Evolutionary conservation across 1,284 basidiomycete species (phyloP), one percentile per base, ranked within the genome.

Genomic region (Peniophora sp.): DNA sequence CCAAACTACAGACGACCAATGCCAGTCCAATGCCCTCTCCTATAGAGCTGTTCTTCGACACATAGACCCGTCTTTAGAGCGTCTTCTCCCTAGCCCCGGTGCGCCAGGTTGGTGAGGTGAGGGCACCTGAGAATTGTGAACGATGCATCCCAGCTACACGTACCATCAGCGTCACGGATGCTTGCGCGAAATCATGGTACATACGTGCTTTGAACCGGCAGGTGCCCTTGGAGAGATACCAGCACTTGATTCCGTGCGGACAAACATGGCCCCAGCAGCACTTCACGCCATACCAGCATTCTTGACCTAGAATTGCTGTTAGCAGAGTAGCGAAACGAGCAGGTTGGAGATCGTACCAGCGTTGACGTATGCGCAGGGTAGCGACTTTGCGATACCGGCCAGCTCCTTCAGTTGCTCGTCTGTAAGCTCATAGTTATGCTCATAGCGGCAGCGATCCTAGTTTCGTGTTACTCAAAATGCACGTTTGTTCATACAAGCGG

Each of bases 181-280:
- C n/a, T 5, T 8, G n/a, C 38, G n/a, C 8, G 38, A 20, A 20
- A 8, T 20, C 32, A 45, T 23, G 48, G 46, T 3, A 69, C 81
- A 56, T 58, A 86, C 85, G 78, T 63, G 82, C 84, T 74, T 88
- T 88, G 67, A 89, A 89, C 83, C 86, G 87, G 62, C 86, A 89
- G 67, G 85, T 89, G 38, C 85, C 85, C 59, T 73, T 68, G 57
- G 59, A 61, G 12, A 63, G 56, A 56, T 67, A 65, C 53, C 61
- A 63, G 58, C 71, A 73, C 41, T 79, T 79, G 10, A 78, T 71
- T n/a, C 87, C 87, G 57, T 83, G 84, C 11, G 86, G 86, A 61
- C 86, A 89, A n/a, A 78, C 70, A 63, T 89, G 86, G 3, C 86
- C 86, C 85, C 86, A 89, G 64, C 85, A 88, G 59, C 86, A 89